A percentile compares a stretch with the other conserved stretches of the same genome.
These are phyloP conservation scores for Blastobotrys aristatus DNA, from an alignment of 1,139 yeast species.

Conservation along the genomic window DNA sequence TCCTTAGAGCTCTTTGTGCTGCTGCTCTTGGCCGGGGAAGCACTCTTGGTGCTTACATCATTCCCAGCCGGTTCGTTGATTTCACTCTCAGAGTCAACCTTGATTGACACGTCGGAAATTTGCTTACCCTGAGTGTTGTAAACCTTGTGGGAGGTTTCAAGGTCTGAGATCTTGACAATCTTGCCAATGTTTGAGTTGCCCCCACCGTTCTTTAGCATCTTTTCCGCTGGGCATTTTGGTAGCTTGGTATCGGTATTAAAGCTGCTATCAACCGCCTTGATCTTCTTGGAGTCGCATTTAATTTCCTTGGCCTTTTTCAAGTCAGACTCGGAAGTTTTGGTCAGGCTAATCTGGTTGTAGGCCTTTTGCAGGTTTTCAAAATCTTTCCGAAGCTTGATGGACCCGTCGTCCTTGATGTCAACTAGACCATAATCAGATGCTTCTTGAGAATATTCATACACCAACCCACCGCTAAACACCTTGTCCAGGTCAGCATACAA, in stretches of 20 bases:
- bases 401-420: conserved; percentile 40
- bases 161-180: conserved; percentile 39
- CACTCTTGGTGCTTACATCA: conserved; percentile 16
- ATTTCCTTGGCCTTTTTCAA: conserved; percentile 31
- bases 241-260: conserved; percentile 39
- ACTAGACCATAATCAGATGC: conserved; percentile 68
- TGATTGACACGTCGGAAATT: conserved; percentile 41
- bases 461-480: conserved; percentile 71
- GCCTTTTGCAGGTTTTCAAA: conserved; percentile 51
- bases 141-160: conserved; percentile 42
- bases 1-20: conserved; percentile 12
- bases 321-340: conserved; percentile 33
- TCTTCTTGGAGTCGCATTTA: conserved; percentile 32
- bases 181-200: conserved; percentile 47
- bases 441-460: conserved; percentile 71
- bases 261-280: conserved; percentile 34
- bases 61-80: conserved; percentile 27
- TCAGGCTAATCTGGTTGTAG: conserved; percentile 40
- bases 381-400: conserved; percentile 47
- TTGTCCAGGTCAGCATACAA: conserved; percentile 50
- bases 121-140: conserved; percentile 48
- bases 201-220: conserved; percentile 48
- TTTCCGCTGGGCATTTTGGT: conserved; percentile 39
- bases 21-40: conserved; percentile 10
- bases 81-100: conserved; percentile 24